Percentiles rank a stretch among this genome's conserved stretches.
Evolutionary conservation across 371 early-diverging fungal species (phyloP).

Genomic region (Coemansia sp.): DNA sequence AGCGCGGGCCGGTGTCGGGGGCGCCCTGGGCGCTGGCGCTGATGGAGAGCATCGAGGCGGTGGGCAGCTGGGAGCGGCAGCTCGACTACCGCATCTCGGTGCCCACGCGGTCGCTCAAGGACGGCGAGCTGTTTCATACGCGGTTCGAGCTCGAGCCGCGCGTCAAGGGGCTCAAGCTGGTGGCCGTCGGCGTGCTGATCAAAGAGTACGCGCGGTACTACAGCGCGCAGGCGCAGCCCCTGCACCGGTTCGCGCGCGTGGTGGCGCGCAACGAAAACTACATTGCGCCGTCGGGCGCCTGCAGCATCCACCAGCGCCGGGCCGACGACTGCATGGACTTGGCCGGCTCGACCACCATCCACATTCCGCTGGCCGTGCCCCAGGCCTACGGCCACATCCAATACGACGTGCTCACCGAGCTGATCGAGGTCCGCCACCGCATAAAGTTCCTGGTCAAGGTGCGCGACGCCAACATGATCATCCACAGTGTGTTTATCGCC

Average conservation of each 20-base stretch:
- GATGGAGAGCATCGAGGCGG: conserved; percentile 45
- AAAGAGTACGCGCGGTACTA: conserved; percentile 49
- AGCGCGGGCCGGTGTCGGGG: conserved; percentile 44
- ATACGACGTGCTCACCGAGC: conserved; percentile 40
- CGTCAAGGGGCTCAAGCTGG: conserved; percentile 41
- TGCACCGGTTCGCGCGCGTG: conserved; percentile 29
- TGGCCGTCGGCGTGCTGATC: conserved; percentile 43
- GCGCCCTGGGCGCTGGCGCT: conserved; percentile 48
- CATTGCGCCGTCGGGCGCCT: conserved; percentile 14
- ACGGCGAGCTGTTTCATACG: conserved; percentile 40
- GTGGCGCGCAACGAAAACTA: conserved; percentile 47
- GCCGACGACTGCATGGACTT: conserved; percentile 25
- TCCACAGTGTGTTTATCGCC: conserved; percentile 47
- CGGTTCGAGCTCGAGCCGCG: conserved; percentile 39
- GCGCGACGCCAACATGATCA: conserved; percentile 23
- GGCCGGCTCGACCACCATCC: conserved; percentile 30
- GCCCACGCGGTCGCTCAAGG: conserved; percentile 44
- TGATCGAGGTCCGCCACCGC: conserved; percentile 47
- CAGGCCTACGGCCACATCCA: conserved; percentile 33
- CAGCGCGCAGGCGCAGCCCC: conserved; percentile 8
- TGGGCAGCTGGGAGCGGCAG: conserved; percentile 39
- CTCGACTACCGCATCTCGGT: conserved; percentile 46
- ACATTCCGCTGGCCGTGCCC: conserved; percentile 37
- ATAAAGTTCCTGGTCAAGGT: conserved; percentile 49
- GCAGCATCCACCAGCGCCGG: conserved; percentile 16